Evolutionary conservation across 306 rosid species (phyloP).

Genomic region (Alnus rubra): DNA sequence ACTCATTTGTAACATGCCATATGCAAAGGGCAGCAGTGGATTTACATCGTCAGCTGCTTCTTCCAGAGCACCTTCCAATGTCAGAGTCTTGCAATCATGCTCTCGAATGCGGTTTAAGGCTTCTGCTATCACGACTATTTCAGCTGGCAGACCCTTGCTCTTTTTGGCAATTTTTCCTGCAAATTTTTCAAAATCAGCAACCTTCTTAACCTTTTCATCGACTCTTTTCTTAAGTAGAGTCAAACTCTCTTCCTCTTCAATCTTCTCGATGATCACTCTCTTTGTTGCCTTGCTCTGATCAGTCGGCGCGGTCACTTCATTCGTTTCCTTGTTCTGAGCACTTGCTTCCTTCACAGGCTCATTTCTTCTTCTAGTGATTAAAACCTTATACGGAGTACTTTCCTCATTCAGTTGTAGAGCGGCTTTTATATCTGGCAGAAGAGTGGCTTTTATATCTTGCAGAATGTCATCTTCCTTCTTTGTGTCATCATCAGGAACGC

Average conservation of each 20-base stretch:
- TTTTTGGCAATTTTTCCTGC: not conserved
- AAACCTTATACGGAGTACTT: constrained; percentile 3
- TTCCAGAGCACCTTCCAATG: constrained; percentile 12
- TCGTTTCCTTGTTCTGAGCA: not conserved
- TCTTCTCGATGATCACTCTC: not conserved
- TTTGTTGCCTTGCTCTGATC: not conserved
- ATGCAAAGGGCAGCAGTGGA: constrained; percentile 18
- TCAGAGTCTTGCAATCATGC: not conserved
- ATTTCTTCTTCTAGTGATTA: constrained; percentile 20
- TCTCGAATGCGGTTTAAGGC: constrained; percentile 14
- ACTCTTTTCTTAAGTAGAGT: not conserved
- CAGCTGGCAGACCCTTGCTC: not conserved
- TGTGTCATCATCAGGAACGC: constrained; percentile 5
- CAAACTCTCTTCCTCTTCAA: not conserved
- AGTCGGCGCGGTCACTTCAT: not conserved
- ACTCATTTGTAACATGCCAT: constrained; percentile 11
- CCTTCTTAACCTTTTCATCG: not conserved
- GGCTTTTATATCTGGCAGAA: too few relatives aligned
- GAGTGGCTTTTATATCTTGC: too few relatives aligned
- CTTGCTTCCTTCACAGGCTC: too few relatives aligned
- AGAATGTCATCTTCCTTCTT: not conserved
- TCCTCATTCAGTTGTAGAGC: too few relatives aligned
- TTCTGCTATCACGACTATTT: constrained; percentile 11
- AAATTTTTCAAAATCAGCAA: not conserved
- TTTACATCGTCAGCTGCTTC: constrained; percentile 1